Percentiles rank a stretch among this genome's conserved stretches.
Conservation (phyloP, 805 yeast species). For the Ogataea zsoltii region DNA sequence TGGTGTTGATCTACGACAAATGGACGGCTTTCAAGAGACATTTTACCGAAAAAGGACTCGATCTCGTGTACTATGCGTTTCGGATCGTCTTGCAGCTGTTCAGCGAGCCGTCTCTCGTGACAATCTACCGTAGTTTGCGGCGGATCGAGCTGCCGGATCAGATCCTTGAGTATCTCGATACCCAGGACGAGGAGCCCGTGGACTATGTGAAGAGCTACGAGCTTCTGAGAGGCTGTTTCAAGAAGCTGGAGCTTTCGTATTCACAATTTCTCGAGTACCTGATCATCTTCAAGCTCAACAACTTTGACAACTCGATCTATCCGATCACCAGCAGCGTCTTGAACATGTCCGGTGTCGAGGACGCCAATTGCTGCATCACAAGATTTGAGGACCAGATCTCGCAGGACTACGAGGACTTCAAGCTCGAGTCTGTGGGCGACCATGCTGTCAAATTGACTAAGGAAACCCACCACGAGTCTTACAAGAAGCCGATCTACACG, state of each 20-base stretch:
- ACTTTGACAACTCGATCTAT: conserved; percentile 30
- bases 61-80: conserved; percentile 21
- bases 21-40: conserved; percentile 24
- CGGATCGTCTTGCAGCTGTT: conserved; percentile 23
- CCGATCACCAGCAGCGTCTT: conserved; percentile 26
- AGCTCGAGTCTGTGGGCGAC: conserved; percentile 21
- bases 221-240: conserved; percentile 25
- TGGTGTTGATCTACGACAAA: conserved; percentile 23
- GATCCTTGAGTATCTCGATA: conserved; percentile 15
- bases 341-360: neutral
- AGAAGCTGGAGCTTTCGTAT: conserved; percentile 19
- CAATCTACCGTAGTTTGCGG: conserved; percentile 21
- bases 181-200: conserved; percentile 2
- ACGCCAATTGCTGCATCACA: conserved; percentile 22
- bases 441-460: conserved; percentile 23
- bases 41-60: conserved; percentile 16
- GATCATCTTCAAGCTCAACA: conserved; percentile 27
- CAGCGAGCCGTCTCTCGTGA: conserved; percentile 19
- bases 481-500: conserved; percentile 27
- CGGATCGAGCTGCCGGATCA: conserved; percentile 11
- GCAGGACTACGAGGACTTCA: conserved; percentile 28
- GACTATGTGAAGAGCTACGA: conserved; percentile 16
- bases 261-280: conserved; percentile 24
- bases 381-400: conserved; percentile 12
- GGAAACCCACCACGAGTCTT: conserved; percentile 24